These are phyloP conservation scores for Cladosporium cucumerinum DNA, from an alignment of 2,329 filamentous ascomycete genomes.

Conservation along the genomic window DNA sequence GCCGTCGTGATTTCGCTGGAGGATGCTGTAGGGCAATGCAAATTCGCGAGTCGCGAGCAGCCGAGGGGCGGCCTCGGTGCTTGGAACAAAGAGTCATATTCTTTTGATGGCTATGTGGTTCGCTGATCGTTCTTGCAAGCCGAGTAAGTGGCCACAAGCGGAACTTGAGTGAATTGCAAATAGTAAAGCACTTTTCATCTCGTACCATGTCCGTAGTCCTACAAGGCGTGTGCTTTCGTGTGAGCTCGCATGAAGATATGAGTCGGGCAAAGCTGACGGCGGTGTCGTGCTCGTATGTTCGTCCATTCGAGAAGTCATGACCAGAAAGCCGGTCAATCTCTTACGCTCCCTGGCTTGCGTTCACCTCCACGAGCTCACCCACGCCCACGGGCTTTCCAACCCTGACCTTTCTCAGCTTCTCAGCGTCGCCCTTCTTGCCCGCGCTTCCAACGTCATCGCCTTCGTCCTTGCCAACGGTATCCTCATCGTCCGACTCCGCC, in stretches of 20 bases:
- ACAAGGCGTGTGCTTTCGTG: neutral
- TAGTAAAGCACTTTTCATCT: neutral
- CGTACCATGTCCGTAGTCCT: neutral
- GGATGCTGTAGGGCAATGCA: neutral
- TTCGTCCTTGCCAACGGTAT: conserved; percentile 43
- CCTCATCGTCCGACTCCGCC: conserved; percentile 48
- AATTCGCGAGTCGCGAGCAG: neutral
- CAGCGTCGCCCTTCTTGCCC: conserved; percentile 34
- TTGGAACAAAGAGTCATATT: neutral
- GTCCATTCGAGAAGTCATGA: neutral
- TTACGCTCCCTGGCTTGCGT: conserved; percentile 14
- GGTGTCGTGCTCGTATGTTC: neutral
- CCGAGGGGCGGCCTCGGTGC: neutral
- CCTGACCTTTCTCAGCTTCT: conserved; percentile 76
- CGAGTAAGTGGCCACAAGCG: neutral
- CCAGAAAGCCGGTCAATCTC: neutral
- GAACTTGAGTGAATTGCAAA: neutral
- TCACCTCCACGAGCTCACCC: conserved; percentile 63
- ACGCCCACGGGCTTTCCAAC: conserved; percentile 79
- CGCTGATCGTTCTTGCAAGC: neutral
- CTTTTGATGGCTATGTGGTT: neutral
- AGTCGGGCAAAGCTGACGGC: neutral
- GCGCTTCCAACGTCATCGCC: conserved; percentile 38
- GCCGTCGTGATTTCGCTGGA: neutral
- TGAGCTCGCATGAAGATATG: neutral